Evolutionary conservation across 192 early-diverging fungal genomes (phyloP), one percentile per base, ranked within the genome.

Genomic region (Coemansia sp.): DNA sequence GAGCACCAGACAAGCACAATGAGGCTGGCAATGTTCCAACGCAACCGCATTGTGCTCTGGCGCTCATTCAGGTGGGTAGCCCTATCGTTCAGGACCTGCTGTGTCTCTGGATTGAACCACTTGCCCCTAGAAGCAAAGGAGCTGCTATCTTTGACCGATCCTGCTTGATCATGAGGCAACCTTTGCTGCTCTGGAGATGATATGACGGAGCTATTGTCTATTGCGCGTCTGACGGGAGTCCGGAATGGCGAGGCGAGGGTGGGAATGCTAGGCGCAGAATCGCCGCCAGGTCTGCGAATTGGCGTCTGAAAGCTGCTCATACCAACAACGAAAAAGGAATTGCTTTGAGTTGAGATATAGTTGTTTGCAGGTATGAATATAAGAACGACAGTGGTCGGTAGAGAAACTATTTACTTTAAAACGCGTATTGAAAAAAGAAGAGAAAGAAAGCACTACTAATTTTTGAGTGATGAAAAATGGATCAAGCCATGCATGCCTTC

Each of bases 51-150:
- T 33, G 72, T 65, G 64, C 72, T 74, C 47, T 74, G 67, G 23
- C 64, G 45, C 50, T 65, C 68, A 50, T 59, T 65, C 31, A 48
- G 41, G 7, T 74, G 70, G n/a, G 23, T 14, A 13, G 67, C 77
- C 11, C 66, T 36, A 14, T 80, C 77, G 17, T 80, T 60, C n/a
- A 80, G 61, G 22, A 74, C 72, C n/a, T 61, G 55, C 36, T 80
- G 71, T 17, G 77, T 67, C 40, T 80, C 77, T 7, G 77, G 68
- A 37, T 66, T 72, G 11, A 61, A 64, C 75, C 75, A 79, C 15
- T 60, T 64, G 0, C 75, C 75, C 23, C 45, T 58, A 1, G 66
- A 33, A 27, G 69, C 30, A 31, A 44, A 40, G 3, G 59, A 34
- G 13, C 23, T 23, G 37, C n/a, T n/a, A n/a, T 19, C 50, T 6